These are phyloP conservation scores for Lumnitzera littorea DNA, from an alignment of 345 rosid genomes.

Conservation along the genomic window DNA sequence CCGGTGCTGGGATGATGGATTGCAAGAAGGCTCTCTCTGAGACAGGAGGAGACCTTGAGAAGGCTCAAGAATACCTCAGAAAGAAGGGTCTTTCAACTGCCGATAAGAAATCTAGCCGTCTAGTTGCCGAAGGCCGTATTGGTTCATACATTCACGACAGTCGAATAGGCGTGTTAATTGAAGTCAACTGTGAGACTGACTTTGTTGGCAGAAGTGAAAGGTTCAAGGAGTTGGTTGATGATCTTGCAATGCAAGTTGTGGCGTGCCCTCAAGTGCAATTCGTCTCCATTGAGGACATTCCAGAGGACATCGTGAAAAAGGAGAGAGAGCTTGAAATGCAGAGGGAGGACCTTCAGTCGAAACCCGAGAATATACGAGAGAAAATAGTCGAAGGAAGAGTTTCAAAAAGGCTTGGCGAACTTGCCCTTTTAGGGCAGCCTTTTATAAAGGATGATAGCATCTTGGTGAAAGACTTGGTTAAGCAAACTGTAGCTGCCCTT, in stretches of 20 bases:
- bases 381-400: conserved; percentile 81
- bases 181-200: conserved; percentile 94
- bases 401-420: conserved; percentile 78
- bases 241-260: conserved; percentile 89
- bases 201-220: conserved; percentile 88
- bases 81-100: conserved; percentile 93
- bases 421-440: conserved; percentile 73
- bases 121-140: conserved; percentile 94
- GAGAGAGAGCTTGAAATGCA: conserved; percentile 93
- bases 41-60: conserved; percentile 84
- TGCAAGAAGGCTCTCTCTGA: conserved; percentile 94
- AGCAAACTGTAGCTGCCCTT: conserved; percentile 76
- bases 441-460: conserved; percentile 63
- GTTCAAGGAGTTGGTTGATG: conserved; percentile 83
- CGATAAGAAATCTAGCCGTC: conserved; percentile 87
- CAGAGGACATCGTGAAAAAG: conserved; percentile 40
- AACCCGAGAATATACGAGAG: conserved; percentile 89
- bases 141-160: conserved; percentile 89
- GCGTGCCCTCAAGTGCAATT: conserved; percentile 82
- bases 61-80: conserved; percentile 90
- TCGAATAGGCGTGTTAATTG: conserved; percentile 81
- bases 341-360: conserved; percentile 76
- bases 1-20: conserved; percentile 99
- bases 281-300: conserved; percentile 62
- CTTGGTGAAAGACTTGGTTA: conserved; percentile 72